phyloP scores from a whole-genome alignment of 345 rosid genomes.

The Gossypium sturtianum region DNA sequence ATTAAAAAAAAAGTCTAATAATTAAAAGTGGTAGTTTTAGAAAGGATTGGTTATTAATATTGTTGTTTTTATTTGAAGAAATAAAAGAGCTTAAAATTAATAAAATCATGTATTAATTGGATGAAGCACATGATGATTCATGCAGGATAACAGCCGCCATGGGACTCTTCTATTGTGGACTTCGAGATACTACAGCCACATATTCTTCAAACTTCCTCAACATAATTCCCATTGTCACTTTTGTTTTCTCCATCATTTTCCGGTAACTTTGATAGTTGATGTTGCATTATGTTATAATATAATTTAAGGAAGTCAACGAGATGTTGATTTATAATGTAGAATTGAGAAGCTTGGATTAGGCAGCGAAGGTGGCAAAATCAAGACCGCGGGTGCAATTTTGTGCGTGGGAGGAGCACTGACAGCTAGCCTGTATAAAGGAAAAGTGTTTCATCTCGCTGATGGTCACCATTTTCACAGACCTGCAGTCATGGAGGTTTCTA shows the following conservation, averaged over 20 bases:
- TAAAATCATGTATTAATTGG: no score
- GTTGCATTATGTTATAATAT: background rate
- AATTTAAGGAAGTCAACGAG: background rate
- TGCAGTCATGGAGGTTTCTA: background rate
- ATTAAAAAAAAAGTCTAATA: no score
- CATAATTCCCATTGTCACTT: conserved; percentile 39
- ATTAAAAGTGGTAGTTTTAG: no score
- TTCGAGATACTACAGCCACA: conserved; percentile 40
- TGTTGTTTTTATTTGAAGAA: no score
- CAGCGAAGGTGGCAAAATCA: conserved; percentile 29
- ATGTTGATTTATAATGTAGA: conserved; percentile 8
- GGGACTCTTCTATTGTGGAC: conserved; percentile 42
- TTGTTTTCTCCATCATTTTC: conserved; percentile 25
- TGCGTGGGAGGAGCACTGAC: conserved; percentile 35
- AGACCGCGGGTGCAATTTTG: conserved; percentile 27
- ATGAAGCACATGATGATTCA: no score
- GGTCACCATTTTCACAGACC: background rate
- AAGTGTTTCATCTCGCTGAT: conserved; percentile 15
- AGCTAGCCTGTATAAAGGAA: conserved; percentile 29
- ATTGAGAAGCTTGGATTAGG: conserved; percentile 29
- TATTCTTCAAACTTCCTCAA: conserved; percentile 40
- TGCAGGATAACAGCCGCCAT: conserved; percentile 33
- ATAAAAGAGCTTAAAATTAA: no score
- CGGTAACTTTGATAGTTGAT: conserved; percentile 20
- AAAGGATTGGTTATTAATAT: no score